Conservation (phyloP, 2,329 filamentous ascomycete species). For the Ophiocordyceps unilateralis region DNA sequence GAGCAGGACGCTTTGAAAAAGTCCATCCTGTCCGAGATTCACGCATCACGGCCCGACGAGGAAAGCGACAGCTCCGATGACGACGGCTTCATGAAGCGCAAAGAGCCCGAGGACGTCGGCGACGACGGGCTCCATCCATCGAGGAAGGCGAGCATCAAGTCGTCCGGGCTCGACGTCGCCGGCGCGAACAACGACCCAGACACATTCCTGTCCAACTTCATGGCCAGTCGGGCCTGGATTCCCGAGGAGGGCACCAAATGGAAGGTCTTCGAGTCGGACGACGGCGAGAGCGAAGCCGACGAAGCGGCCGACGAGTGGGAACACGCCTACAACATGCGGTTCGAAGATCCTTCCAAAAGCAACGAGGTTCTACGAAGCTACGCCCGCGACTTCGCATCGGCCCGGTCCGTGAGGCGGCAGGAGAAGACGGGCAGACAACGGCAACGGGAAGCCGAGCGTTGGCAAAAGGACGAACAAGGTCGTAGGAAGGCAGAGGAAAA, state of each 20-base stretch:
- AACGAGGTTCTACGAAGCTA: conserved; percentile 83
- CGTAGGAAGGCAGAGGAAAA: conserved; percentile 62
- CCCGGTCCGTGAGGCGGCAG: conserved; percentile 72
- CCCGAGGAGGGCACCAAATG: conserved; percentile 48
- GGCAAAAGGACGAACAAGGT: conserved; percentile 65
- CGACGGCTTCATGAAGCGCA: conserved; percentile 58
- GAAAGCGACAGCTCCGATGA: conserved; percentile 35
- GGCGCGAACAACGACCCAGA: conserved; percentile 81
- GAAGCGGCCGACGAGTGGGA: conserved; percentile 76
- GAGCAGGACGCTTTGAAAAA: conserved; percentile 75
- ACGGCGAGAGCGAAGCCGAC: conserved; percentile 52
- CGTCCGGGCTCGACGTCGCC: conserved; percentile 46
- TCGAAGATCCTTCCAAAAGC: conserved; percentile 76
- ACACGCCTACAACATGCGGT: conserved; percentile 85
- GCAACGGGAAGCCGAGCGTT: conserved; percentile 59
- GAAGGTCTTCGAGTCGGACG: conserved; percentile 81
- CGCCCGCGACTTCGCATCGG: conserved; percentile 67
- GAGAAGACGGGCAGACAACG: conserved; percentile 62
- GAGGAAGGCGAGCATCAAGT: conserved; percentile 26
- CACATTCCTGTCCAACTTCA: conserved; percentile 84
- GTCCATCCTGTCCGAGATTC: conserved; percentile 64
- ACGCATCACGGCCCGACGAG: conserved; percentile 35
- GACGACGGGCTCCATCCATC: conserved; percentile 38
- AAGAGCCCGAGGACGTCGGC: conserved; percentile 29
- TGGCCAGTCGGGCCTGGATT: conserved; percentile 83